phyloP scores from a whole-genome alignment of 2,329 filamentous ascomycete genomes.

The Fusarium dlaminii region DNA sequence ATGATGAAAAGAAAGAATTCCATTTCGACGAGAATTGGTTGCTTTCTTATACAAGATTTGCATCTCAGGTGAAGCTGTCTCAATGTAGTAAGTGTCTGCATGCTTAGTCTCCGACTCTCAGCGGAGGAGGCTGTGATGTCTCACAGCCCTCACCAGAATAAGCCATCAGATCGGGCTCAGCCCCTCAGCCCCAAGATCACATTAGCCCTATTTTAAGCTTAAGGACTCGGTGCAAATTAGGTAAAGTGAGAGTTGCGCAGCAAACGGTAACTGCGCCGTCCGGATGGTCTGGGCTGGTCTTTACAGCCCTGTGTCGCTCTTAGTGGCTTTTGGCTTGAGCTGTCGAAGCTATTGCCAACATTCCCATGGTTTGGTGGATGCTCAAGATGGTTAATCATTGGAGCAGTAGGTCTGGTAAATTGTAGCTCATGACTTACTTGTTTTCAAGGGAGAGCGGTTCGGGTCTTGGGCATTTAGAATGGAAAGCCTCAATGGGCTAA shows the following conservation, averaged over 20 bases:
- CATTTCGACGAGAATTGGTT: neutral
- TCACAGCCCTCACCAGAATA: slow-evolving; percentile 14
- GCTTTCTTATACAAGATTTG: slow-evolving; percentile 13
- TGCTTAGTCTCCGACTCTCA: slow-evolving; percentile 3
- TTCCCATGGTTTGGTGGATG: neutral
- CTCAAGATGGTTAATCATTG: neutral
- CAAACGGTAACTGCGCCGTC: neutral
- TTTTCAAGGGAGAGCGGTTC: neutral
- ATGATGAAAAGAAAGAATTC: slow-evolving; percentile 20
- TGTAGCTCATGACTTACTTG: neutral
- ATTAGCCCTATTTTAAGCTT: slow-evolving; percentile 34
- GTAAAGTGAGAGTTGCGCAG: neutral
- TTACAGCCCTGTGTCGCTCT: neutral
- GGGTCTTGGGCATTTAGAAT: neutral
- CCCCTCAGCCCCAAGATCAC: slow-evolving; percentile 11
- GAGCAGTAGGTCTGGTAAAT: neutral
- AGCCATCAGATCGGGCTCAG: slow-evolving; percentile 24
- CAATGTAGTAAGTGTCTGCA: neutral
- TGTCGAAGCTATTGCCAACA: neutral
- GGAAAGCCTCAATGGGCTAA: neutral
- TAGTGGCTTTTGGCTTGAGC: neutral
- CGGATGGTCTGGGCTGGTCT: neutral
- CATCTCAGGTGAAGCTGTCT: neutral
- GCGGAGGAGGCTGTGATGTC: slow-evolving; percentile 28
- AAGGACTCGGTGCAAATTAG: slow-evolving; percentile 7